Base-by-base conservation (phyloP, 306 rosid species). In the Rosa persica region DNA sequence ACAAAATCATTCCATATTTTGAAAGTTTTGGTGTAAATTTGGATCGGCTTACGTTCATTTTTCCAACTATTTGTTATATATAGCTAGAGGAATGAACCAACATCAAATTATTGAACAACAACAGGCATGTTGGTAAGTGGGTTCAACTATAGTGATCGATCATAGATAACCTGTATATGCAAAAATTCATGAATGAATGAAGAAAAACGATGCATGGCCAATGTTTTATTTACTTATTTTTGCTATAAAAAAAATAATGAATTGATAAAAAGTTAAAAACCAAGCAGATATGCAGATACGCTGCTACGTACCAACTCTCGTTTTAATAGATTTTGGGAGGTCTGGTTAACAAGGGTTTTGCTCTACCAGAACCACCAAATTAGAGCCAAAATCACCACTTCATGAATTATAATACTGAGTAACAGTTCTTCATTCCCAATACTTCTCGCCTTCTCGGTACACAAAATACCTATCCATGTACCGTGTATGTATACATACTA, bases 341-440 rank as follows among this genome's bases (percentile, higher is more conserved):
- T 6, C n/a, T 5, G 27, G 27, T 20, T 39, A n/a, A 25, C 27
- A 60, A 76, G 75, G 82, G 68, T 78, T 85, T 85, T 81, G 81
- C 83, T 82, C 81, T 75, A 76, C 76, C 70, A 67, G 69, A 76
- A 82, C 62, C 76, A 89, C 81, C 88, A 64, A 87, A 81, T 75
- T 16, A 70, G 52, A 67, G 73, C 76, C 39, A 47, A 54, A 30
- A 38, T 70, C 22, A 46, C 11, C 12, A 58, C 23, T n/a, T 5
- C 16, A 23, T 3, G 2, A n/a, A 19, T 5, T 52, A 57, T 51
- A 51, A 51, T 12, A 11, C 3, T 46, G 11, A 51, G 6, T 4
- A 51, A 30, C 22, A 17, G 22, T 51, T 17, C 58, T 17, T 17
- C 30, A 48, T 52, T 25, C 60, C 2, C 23, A n/a, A 12, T 52